Conservation (phyloP, 2,329 filamentous ascomycete species). For the Mycosphaerelloides madeirae region DNA sequence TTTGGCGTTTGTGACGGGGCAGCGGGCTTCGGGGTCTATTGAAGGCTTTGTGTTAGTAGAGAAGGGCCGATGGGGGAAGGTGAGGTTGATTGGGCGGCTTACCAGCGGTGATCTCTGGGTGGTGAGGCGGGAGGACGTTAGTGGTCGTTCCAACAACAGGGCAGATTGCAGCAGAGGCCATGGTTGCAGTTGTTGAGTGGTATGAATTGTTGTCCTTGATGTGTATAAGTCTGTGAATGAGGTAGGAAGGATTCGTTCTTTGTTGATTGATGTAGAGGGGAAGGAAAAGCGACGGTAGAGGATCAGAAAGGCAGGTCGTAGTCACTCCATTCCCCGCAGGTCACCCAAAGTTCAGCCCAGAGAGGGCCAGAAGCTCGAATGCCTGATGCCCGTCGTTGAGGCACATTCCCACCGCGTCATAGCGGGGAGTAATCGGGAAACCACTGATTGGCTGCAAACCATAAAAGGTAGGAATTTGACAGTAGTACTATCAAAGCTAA, state of each 20-base stretch:
- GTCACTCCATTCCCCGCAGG: constrained; percentile 1
- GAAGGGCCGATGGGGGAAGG: not conserved
- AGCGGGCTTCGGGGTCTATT: constrained; percentile 39
- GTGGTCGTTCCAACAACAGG: constrained; percentile 40
- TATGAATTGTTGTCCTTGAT: not conserved
- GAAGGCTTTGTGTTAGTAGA: constrained; percentile 23
- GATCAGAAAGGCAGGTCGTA: not conserved
- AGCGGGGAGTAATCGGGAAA: too few species aligned
- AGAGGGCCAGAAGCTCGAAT: not conserved
- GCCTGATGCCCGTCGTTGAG: too few species aligned
- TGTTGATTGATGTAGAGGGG: not conserved
- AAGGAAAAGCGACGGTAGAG: not conserved
- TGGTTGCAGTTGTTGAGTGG: constrained; percentile 1
- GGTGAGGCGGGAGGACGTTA: constrained; percentile 41
- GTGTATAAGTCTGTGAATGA: not conserved
- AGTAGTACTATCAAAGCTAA: too few species aligned
- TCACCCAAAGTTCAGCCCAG: constrained; percentile 4
- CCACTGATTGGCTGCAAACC: too few species aligned
- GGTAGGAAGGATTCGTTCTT: constrained; percentile 1
- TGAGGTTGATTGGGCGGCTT: not conserved
- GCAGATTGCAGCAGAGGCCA: constrained; percentile 18
- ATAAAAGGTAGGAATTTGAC: too few species aligned
- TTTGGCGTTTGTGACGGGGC: constrained; percentile 43
- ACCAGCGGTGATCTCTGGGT: constrained; percentile 31
- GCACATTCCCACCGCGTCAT: too few species aligned